phyloP scores from a whole-genome alignment of 1,139 yeast genomes.

The Sugiyamaella neomexicana region DNA sequence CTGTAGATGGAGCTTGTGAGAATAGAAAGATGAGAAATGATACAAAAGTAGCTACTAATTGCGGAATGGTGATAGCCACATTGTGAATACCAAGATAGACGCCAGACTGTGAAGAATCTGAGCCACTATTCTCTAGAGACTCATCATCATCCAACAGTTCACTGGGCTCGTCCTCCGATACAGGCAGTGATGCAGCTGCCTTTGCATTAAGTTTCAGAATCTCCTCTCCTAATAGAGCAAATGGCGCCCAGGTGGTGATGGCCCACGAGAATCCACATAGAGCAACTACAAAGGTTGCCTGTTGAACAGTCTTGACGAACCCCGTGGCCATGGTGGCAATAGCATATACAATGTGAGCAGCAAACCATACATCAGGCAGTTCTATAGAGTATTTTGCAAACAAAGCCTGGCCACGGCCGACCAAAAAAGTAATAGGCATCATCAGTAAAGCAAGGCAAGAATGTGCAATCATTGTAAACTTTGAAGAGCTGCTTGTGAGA shows the following conservation, averaged over 20 bases:
- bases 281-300: slow-evolving; percentile 40
- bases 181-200: background rate
- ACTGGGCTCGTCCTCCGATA: background rate
- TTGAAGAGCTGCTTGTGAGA: slow-evolving; percentile 10
- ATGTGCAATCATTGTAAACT: slow-evolving; percentile 7
- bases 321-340: slow-evolving; percentile 37
- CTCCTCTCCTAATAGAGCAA: slow-evolving; percentile 44
- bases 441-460: slow-evolving; percentile 10
- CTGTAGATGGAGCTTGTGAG: slow-evolving; percentile 25
- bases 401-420: slow-evolving; percentile 7
- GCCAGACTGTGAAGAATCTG: slow-evolving; percentile 35
- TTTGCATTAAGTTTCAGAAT: slow-evolving; percentile 29
- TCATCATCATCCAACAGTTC: slow-evolving; percentile 3
- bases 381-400: slow-evolving; percentile 19
- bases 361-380: slow-evolving; percentile 38
- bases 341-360: slow-evolving; percentile 41
- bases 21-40: slow-evolving; percentile 41
- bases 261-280: slow-evolving; percentile 46
- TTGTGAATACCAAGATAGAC: slow-evolving; percentile 45
- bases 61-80: slow-evolving; percentile 45
- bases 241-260: slow-evolving; percentile 46
- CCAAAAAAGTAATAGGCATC: slow-evolving; percentile 1
- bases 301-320: slow-evolving; percentile 33
- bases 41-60: slow-evolving; percentile 43
- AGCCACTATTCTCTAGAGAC: slow-evolving; percentile 6